Conservation (phyloP, 768 basidiomycete species). For the Leucosporidium yakuticum region DNA sequence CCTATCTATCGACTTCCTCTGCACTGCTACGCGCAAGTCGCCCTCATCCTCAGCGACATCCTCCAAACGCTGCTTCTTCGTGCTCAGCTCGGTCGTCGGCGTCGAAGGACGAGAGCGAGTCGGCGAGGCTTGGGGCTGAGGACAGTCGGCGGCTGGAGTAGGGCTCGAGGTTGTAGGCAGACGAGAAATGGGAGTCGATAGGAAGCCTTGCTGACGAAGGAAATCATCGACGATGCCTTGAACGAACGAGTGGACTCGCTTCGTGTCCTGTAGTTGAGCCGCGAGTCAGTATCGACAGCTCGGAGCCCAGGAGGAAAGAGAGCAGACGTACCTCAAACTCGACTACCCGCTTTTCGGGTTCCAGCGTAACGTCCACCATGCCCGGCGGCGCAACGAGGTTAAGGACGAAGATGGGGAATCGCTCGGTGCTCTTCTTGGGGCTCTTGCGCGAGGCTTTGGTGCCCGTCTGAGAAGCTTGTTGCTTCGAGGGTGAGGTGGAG, state of each 20-base stretch:
- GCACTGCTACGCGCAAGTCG: background rate
- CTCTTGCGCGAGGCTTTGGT: conserved; percentile 19
- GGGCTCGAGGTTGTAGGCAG: background rate
- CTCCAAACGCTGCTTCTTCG: no score
- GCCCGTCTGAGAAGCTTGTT: background rate
- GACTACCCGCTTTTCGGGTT: conserved; percentile 66
- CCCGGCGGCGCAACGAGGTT: conserved; percentile 62
- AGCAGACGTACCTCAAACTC: conserved; percentile 57
- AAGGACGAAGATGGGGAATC: conserved; percentile 75
- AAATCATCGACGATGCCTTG: conserved; percentile 16
- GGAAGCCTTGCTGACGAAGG: conserved; percentile 54
- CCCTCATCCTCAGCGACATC: background rate
- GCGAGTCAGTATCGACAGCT: background rate
- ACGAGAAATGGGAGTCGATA: conserved; percentile 46
- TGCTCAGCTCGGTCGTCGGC: no score
- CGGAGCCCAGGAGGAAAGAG: background rate
- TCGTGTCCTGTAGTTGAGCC: conserved; percentile 7
- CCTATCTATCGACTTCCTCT: background rate
- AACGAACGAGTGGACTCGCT: conserved; percentile 9
- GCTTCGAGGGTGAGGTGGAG: background rate
- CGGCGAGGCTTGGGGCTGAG: no score
- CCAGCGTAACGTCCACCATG: conserved; percentile 69
- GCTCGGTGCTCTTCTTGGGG: conserved; percentile 48
- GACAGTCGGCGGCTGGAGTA: no score
- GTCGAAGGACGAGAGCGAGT: no score